Conservation (phyloP, 1,284 basidiomycete species). For the Naganishia albida region DNA sequence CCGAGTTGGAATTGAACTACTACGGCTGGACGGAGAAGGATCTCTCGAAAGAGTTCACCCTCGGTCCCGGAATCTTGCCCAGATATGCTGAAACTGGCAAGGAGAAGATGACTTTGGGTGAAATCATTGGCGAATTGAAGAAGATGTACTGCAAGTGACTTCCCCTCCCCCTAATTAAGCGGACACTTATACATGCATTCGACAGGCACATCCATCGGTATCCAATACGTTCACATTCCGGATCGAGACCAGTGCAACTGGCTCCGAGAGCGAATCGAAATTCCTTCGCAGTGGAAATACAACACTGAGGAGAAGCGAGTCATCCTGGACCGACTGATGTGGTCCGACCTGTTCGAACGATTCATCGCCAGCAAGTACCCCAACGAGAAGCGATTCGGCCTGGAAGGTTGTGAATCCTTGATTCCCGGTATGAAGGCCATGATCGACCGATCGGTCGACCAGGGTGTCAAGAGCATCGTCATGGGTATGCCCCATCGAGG, state of each 20-base stretch:
- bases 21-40: slow-evolving; percentile 96
- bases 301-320: slow-evolving; percentile 97
- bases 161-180: slow-evolving; percentile 23
- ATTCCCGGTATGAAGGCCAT: slow-evolving; percentile 99
- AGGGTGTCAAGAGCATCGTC: slow-evolving; percentile 92
- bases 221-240: slow-evolving; percentile 97
- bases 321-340: slow-evolving; percentile 98
- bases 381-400: slow-evolving; percentile 99
- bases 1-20: slow-evolving; percentile 85
- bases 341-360: slow-evolving; percentile 99
- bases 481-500: slow-evolving; percentile 99
- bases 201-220: slow-evolving; percentile 86
- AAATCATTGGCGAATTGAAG: slow-evolving; percentile 89
- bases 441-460: slow-evolving; percentile 95
- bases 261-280: slow-evolving; percentile 95
- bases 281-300: slow-evolving; percentile 98
- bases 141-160: slow-evolving; percentile 83
- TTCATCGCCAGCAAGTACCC: slow-evolving; percentile 99
- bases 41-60: slow-evolving; percentile 88
- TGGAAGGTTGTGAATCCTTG: slow-evolving; percentile 96
- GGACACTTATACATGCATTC: background rate
- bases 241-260: slow-evolving; percentile 99
- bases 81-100: slow-evolving; percentile 67
- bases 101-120: slow-evolving; percentile 84
- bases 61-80: slow-evolving; percentile 94